These are phyloP conservation scores for Mangifera indica DNA, from an alignment of 345 rosid genomes.

Conservation along the genomic window DNA sequence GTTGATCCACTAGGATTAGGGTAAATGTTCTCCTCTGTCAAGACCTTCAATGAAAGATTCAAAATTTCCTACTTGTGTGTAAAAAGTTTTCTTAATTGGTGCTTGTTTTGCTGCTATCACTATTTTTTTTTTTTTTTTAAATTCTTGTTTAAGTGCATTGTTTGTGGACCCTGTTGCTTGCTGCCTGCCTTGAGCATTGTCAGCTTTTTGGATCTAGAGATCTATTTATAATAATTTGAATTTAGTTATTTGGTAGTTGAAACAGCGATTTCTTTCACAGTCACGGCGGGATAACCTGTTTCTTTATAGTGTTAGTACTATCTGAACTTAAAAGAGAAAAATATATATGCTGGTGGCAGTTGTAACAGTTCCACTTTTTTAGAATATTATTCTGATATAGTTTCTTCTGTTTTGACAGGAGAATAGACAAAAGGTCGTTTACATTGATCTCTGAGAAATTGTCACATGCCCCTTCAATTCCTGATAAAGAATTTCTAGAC, in stretches of 20 bases:
- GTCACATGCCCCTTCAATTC: constrained; percentile 59
- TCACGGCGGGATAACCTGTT: background rate
- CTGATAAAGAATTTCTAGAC: constrained; percentile 54
- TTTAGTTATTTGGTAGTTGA: constrained; percentile 11
- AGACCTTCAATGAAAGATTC: background rate
- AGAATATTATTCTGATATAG: background rate
- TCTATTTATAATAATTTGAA: background rate
- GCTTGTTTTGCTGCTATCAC: background rate
- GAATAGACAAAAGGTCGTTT: constrained; percentile 81
- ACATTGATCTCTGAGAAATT: constrained; percentile 76
- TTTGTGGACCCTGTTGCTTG: background rate
- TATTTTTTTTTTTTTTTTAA: background rate
- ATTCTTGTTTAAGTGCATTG: background rate
- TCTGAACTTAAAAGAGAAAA: background rate
- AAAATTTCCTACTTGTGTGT: background rate
- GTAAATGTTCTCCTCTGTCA: constrained; percentile 39
- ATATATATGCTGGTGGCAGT: background rate
- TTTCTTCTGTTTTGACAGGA: constrained; percentile 45
- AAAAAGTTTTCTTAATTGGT: background rate
- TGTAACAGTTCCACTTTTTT: constrained; percentile 1
- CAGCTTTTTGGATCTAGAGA: background rate
- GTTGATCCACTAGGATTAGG: constrained; percentile 93
- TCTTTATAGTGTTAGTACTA: constrained; percentile 2
- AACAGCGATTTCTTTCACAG: constrained; percentile 9
- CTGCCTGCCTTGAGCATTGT: background rate